Evolutionary conservation across 345 rosid species (phyloP).

Genomic region (Eucalyptus microcorys): DNA sequence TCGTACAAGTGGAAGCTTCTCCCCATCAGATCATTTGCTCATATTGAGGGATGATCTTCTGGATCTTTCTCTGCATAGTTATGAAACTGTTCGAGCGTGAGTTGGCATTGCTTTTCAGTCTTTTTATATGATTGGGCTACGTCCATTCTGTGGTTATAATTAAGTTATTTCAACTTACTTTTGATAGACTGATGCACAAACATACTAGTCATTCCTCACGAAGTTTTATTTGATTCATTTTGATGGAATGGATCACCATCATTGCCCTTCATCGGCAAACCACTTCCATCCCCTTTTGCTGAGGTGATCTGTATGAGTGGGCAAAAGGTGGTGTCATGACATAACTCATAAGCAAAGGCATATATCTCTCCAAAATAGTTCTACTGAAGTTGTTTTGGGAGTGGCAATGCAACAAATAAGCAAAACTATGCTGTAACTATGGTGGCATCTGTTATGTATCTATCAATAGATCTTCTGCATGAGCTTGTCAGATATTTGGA

Average conservation of each 20-base stretch:
- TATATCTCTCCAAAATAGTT: neutral
- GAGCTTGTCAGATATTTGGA: neutral
- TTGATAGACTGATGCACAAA: neutral
- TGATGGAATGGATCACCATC: neutral
- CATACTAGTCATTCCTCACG: neutral
- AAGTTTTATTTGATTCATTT: neutral
- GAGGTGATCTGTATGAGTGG: neutral
- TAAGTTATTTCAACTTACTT: neutral
- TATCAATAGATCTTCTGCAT: neutral
- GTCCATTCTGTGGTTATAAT: neutral
- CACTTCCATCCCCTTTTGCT: neutral
- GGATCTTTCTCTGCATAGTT: slow-evolving; percentile 76
- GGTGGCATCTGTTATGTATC: neutral
- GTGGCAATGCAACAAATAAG: neutral
- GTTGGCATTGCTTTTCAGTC: slow-evolving; percentile 15
- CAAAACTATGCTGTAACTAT: neutral
- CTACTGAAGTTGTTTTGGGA: neutral
- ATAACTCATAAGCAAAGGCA: neutral
- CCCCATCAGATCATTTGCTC: slow-evolving; percentile 58
- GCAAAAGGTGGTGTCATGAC: neutral
- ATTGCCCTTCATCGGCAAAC: neutral
- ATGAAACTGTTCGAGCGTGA: slow-evolving; percentile 93
- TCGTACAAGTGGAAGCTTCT: slow-evolving; percentile 64
- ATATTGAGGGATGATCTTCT: slow-evolving; percentile 81
- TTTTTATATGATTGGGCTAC: neutral